Percentiles rank a stretch among this genome's conserved stretches.
Conservation (phyloP, 2,329 filamentous ascomycete genomes). For the Hymenoscyphus infarciens region DNA sequence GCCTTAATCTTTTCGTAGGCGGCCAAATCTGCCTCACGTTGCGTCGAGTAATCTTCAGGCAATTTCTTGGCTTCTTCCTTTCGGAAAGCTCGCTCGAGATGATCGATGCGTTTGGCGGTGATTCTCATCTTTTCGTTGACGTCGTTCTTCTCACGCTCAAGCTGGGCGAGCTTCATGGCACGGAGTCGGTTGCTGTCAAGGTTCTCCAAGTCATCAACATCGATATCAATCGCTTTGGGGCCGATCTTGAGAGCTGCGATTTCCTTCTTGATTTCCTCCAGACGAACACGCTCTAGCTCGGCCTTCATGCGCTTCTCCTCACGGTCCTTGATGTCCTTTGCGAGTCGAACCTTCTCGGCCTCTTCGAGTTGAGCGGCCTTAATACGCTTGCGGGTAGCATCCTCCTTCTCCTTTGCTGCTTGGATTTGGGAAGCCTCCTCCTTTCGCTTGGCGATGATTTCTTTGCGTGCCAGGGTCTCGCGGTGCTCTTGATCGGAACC, state of each 20-base stretch:
- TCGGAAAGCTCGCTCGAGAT: slow-evolving; percentile 93
- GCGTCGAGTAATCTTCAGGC: slow-evolving; percentile 75
- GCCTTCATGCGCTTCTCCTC: slow-evolving; percentile 81
- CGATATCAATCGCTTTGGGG: slow-evolving; percentile 71
- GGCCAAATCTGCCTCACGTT: slow-evolving; percentile 73
- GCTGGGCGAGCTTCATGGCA: slow-evolving; percentile 88
- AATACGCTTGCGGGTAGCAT: slow-evolving; percentile 80
- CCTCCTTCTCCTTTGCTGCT: slow-evolving; percentile 87
- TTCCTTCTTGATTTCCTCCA: slow-evolving; percentile 91
- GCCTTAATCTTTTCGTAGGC: slow-evolving; percentile 77
- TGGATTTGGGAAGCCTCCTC: slow-evolving; percentile 87
- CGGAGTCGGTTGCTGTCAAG: slow-evolving; percentile 88
- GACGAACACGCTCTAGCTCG: slow-evolving; percentile 84
- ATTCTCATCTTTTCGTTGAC: slow-evolving; percentile 86
- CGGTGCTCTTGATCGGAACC: slow-evolving; percentile 90
- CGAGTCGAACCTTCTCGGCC: slow-evolving; percentile 82
- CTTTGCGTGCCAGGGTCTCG: slow-evolving; percentile 79
- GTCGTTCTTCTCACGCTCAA: slow-evolving; percentile 97
- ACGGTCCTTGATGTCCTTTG: slow-evolving; percentile 89
- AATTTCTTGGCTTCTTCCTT: slow-evolving; percentile 95
- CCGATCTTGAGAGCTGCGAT: slow-evolving; percentile 87
- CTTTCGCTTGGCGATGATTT: slow-evolving; percentile 94
- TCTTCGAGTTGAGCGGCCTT: slow-evolving; percentile 85
- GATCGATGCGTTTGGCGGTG: slow-evolving; percentile 92
- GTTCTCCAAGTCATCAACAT: slow-evolving; percentile 76